phyloP scores from a whole-genome alignment of 2,329 filamentous ascomycete species.

The Talaromyces verruculosus region DNA sequence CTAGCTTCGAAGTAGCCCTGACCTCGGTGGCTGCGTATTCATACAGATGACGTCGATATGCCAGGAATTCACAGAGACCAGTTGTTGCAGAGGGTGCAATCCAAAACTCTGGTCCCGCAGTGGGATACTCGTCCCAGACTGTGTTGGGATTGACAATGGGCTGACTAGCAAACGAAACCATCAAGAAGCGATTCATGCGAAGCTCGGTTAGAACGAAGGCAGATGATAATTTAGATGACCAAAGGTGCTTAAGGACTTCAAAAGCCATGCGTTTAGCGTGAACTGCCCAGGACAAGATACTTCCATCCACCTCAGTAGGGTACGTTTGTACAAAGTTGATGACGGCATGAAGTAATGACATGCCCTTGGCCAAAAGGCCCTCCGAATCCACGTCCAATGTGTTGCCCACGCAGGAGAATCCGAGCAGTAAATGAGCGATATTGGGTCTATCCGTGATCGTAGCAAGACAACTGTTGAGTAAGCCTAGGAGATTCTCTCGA shows the following conservation, averaged over 20 bases:
- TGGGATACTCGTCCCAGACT: constrained; percentile 69
- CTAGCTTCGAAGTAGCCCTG: constrained; percentile 69
- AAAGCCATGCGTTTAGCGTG: constrained; percentile 67
- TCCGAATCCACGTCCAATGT: constrained; percentile 66
- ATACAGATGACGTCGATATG: constrained; percentile 71
- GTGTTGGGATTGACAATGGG: constrained; percentile 67
- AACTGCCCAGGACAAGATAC: constrained; percentile 67
- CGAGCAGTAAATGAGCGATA: constrained; percentile 85
- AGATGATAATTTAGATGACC: constrained; percentile 77
- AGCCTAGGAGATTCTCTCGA: constrained; percentile 81
- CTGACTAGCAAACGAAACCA: constrained; percentile 71
- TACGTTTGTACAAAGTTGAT: constrained; percentile 69
- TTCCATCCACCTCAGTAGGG: constrained; percentile 61
- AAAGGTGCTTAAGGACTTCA: constrained; percentile 75
- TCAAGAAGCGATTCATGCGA: constrained; percentile 75
- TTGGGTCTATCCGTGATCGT: constrained; percentile 75
- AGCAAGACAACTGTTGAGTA: constrained; percentile 76
- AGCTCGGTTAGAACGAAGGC: constrained; percentile 75
- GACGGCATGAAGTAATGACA: constrained; percentile 81
- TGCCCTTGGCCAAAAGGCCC: constrained; percentile 68
- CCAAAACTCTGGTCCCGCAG: constrained; percentile 66
- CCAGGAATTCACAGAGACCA: constrained; percentile 74
- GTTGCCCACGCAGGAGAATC: constrained; percentile 75
- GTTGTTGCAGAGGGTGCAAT: constrained; percentile 63
- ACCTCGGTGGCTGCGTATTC: constrained; percentile 87